Evolutionary conservation across 2,329 filamentous ascomycete species (phyloP).

Genomic region (Neopestalotiopsis sp.): DNA sequence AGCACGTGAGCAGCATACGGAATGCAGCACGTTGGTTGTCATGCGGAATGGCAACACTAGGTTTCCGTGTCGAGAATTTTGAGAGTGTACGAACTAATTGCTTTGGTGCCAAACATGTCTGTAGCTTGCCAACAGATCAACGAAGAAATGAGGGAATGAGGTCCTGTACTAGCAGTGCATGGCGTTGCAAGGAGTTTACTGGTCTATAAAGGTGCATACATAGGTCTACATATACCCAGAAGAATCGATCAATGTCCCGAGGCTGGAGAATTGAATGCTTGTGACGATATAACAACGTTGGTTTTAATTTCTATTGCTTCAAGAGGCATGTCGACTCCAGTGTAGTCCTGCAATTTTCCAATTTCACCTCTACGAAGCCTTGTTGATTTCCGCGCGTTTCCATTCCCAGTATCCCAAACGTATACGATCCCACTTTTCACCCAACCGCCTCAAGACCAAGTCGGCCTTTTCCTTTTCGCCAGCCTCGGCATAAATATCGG

Average conservation of each 20-base stretch:
- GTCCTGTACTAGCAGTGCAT: not conserved
- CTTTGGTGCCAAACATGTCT: too few relatives aligned
- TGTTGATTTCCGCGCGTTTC: conserved; percentile 70
- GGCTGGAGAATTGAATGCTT: not conserved
- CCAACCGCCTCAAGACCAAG: conserved; percentile 74
- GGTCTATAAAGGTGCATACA: not conserved
- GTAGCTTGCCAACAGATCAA: too few relatives aligned
- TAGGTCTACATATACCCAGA: not conserved
- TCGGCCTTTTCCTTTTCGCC: conserved; percentile 67
- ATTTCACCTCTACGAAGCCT: conserved; percentile 70
- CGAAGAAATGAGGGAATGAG: not conserved
- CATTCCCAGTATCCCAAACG: conserved; percentile 93
- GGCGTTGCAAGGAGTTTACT: not conserved
- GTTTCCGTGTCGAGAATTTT: not conserved
- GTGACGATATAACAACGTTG: too few relatives aligned
- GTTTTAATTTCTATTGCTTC: too few relatives aligned
- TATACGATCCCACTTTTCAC: conserved; percentile 88
- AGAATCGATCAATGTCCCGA: not conserved
- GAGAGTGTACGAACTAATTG: not conserved
- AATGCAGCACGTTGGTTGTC: conserved; percentile 3
- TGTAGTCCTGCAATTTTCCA: not conserved
- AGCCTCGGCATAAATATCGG: conserved; percentile 67
- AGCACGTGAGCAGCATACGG: not conserved
- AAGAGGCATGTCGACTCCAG: too few relatives aligned
- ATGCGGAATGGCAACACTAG: conserved; percentile 1